These are phyloP conservation scores for Euphorbia tirucalli DNA, from an alignment of 345 rosid species.

Conservation along the genomic window DNA sequence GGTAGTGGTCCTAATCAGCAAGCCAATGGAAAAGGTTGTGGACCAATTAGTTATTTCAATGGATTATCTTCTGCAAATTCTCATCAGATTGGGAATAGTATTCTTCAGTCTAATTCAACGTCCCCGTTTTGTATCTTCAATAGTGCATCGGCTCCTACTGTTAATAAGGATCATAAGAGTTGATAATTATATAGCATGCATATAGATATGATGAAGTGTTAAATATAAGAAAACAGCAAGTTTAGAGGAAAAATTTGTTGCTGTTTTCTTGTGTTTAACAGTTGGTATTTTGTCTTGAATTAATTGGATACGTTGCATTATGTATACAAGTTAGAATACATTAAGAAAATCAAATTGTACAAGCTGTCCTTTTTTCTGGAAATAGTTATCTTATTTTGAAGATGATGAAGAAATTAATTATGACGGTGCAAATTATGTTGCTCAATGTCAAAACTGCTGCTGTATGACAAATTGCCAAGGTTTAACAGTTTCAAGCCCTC, in stretches of 20 bases:
- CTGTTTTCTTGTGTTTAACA: slow-evolving; percentile 6
- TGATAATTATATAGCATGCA: slow-evolving; percentile 17
- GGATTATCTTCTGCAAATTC: slow-evolving; percentile 43
- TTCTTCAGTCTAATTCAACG: slow-evolving; percentile 24
- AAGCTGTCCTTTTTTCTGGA: background rate
- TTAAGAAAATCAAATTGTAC: background rate
- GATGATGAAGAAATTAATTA: too few species aligned
- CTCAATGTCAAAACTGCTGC: too few species aligned
- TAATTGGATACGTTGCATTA: background rate
- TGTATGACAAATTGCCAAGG: too few species aligned
- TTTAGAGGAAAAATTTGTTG: background rate
- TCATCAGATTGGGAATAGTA: slow-evolving; percentile 25
- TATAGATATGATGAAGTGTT: background rate
- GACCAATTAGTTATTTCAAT: slow-evolving; percentile 43
- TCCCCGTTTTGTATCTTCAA: slow-evolving; percentile 50
- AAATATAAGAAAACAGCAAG: background rate
- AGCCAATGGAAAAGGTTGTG: slow-evolving; percentile 44
- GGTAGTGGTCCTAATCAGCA: background rate
- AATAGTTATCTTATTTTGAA: too few species aligned
- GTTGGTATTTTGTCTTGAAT: background rate
- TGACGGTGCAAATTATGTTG: too few species aligned
- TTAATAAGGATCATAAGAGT: slow-evolving; percentile 42
- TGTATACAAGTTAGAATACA: background rate
- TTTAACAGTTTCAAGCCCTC: too few species aligned
- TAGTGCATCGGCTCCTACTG: slow-evolving; percentile 32